Evolutionary conservation across 2,329 filamentous ascomycete genomes (phyloP).

Genomic region (Penicillium sp.): DNA sequence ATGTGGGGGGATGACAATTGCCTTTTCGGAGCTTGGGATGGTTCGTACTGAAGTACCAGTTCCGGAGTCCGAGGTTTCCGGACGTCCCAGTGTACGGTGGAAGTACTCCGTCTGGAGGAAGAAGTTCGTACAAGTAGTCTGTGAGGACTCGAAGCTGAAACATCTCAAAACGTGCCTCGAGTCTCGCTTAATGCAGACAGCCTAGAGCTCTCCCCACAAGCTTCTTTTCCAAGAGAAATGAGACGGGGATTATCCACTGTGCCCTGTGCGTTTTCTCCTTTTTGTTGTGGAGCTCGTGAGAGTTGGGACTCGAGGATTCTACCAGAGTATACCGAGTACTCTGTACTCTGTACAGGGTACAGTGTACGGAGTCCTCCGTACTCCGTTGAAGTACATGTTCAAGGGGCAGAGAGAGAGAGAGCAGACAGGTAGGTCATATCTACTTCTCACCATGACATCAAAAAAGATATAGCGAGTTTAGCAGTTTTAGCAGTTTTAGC

Average conservation of each 20-base stretch:
- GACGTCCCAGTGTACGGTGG: no score
- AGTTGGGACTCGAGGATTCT: no score
- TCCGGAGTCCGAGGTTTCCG: no score
- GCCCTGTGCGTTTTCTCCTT: constrained; percentile 13
- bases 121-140: neutral
- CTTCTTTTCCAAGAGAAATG: constrained; percentile 5
- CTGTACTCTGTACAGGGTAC: no score
- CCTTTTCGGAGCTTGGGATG: neutral
- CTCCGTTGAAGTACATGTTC: no score
- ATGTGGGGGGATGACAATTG: neutral
- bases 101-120: no score
- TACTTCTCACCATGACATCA: no score
- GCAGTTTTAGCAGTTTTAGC: neutral
- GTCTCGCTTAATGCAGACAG: neutral
- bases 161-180: neutral
- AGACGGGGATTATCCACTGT: constrained; percentile 13
- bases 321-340: no score
- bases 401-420: no score
- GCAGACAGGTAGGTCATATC: no score
- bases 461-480: neutral
- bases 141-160: neutral
- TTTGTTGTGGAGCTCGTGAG: constrained; percentile 2
- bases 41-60: no score
- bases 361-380: no score
- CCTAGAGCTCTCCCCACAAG: neutral